Base-by-base conservation (phyloP, 805 yeast genomes). In the Metschnikowia gelsemii region DNA sequence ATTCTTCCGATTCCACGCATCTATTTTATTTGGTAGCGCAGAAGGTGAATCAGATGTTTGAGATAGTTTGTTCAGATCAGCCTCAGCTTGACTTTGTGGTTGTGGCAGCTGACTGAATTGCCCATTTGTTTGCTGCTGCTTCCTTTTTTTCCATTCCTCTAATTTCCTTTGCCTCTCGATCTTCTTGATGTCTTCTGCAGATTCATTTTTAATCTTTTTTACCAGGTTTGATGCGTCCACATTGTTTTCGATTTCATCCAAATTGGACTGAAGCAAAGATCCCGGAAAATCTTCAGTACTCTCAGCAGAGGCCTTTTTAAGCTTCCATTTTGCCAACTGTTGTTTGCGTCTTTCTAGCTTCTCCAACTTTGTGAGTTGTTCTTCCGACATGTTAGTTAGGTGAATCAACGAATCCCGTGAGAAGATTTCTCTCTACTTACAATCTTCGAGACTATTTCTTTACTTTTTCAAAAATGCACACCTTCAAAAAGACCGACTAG, bases 1-100 rank as follows among this genome's bases (percentile, higher is more conserved):
- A n/a, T n/a, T n/a, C n/a, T n/a, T n/a, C n/a, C n/a, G n/a, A n/a
- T 75, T 77, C 82, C 83, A 79, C 19, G 75, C 78, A 42, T 73
- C 76, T 0, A 77, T 73, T n/a, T n/a, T n/a, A n/a, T n/a, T n/a
- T n/a, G n/a, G n/a, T n/a, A n/a, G n/a, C n/a, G n/a, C n/a, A n/a
- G n/a, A n/a, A n/a, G n/a, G n/a, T n/a, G n/a, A n/a, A n/a, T n/a
- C 4, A 20, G 19, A 4, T 35, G 26, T 11, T 21, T 37, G 5
- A 25, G n/a, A n/a, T n/a, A n/a, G n/a, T n/a, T n/a, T n/a, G n/a
- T n/a, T n/a, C n/a, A 16, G 7, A 19, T 38, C 29, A 9, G 28
- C 36, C 9, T 43, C 26, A 19, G 24, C 32, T 20, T 24, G 23
- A n/a, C 14, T 2, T 19, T 24, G 24, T 12, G 38, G 32, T 25